phyloP scores from a whole-genome alignment of 2,329 filamentous ascomycete species.

The Cordyceps militaris region DNA sequence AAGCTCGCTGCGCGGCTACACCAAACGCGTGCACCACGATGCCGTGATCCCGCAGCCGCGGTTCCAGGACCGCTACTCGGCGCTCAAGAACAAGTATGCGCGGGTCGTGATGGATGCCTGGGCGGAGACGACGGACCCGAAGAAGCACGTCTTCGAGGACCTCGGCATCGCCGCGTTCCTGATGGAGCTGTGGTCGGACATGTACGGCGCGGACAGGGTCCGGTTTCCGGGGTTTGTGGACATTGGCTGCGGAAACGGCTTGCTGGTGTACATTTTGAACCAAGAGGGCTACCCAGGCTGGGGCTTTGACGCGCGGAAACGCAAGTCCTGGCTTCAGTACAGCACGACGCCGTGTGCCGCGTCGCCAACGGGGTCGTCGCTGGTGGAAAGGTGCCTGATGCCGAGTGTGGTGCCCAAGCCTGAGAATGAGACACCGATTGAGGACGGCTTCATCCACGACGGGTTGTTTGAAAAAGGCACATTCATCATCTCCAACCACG shows the following conservation, averaged over 20 bases:
- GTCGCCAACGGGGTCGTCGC: conserved; percentile 26
- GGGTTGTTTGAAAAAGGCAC: conserved; percentile 67
- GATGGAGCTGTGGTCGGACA: conserved; percentile 81
- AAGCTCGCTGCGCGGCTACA: conserved; percentile 58
- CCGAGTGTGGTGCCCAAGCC: conserved; percentile 33
- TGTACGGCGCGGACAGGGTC: conserved; percentile 51
- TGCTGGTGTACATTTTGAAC: conserved; percentile 76
- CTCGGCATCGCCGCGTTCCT: conserved; percentile 85
- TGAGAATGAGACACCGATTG: conserved; percentile 14
- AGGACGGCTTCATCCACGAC: conserved; percentile 32
- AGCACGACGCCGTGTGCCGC: conserved; percentile 23
- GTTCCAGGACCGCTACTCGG: conserved; percentile 76
- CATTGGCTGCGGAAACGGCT: conserved; percentile 90
- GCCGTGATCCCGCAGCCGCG: conserved; percentile 66
- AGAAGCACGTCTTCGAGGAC: conserved; percentile 94
- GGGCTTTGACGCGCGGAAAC: conserved; percentile 82
- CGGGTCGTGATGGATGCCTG: conserved; percentile 63
- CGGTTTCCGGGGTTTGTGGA: conserved; percentile 86
- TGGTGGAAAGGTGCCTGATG: conserved; percentile 43
- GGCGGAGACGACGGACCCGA: conserved; percentile 80
- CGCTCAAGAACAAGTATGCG: conserved; percentile 74
- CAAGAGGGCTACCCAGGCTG: conserved; percentile 77
- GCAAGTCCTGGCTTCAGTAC: conserved; percentile 81
- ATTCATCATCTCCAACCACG: conserved; percentile 95
- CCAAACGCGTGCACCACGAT: conserved; percentile 81